Evolutionary conservation across 805 yeast species (phyloP).

Genomic region (Yarrowia phangngaensis): DNA sequence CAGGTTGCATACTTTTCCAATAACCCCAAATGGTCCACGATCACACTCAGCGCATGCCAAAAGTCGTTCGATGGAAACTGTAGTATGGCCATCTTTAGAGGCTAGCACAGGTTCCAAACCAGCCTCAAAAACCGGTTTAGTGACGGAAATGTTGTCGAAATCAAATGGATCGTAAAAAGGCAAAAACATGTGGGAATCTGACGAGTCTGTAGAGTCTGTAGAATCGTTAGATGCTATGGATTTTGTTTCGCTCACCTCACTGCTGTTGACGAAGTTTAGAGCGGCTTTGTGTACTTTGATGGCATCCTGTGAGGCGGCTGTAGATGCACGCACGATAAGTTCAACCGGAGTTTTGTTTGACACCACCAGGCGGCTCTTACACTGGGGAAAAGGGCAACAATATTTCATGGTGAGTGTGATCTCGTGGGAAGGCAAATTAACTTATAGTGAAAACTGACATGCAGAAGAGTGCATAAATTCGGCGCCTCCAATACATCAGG

Average conservation of each 20-base stretch:
- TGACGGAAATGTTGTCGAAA: slow-evolving; percentile 23
- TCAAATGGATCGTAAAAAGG: slow-evolving; percentile 23
- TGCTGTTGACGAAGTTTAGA: slow-evolving; percentile 12
- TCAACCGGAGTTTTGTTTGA: slow-evolving; percentile 14
- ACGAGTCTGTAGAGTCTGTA: not conserved
- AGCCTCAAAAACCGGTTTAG: slow-evolving; percentile 17
- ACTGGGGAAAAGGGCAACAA: slow-evolving; percentile 21
- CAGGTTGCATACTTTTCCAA: slow-evolving; percentile 8
- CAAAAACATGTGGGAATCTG: slow-evolving; percentile 2
- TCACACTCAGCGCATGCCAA: slow-evolving; percentile 26
- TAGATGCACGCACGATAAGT: slow-evolving; percentile 9
- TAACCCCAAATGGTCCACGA: slow-evolving; percentile 21
- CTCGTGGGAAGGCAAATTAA: not conserved
- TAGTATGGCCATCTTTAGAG: slow-evolving; percentile 4
- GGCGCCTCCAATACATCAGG: no score
- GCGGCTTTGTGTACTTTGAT: slow-evolving; percentile 20
- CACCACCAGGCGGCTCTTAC: slow-evolving; percentile 12
- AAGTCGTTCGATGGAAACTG: slow-evolving; percentile 14
- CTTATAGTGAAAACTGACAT: no score
- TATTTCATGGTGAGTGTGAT: slow-evolving; percentile 25
- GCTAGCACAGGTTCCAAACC: slow-evolving; percentile 2
- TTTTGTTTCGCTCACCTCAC: not conserved
- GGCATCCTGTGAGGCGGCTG: slow-evolving; percentile 16
- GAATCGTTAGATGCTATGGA: not conserved
- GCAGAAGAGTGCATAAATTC: no score